These are phyloP conservation scores for Cladophialophora carrionii DNA, from an alignment of 2,329 filamentous ascomycete genomes.

Conservation along the genomic window DNA sequence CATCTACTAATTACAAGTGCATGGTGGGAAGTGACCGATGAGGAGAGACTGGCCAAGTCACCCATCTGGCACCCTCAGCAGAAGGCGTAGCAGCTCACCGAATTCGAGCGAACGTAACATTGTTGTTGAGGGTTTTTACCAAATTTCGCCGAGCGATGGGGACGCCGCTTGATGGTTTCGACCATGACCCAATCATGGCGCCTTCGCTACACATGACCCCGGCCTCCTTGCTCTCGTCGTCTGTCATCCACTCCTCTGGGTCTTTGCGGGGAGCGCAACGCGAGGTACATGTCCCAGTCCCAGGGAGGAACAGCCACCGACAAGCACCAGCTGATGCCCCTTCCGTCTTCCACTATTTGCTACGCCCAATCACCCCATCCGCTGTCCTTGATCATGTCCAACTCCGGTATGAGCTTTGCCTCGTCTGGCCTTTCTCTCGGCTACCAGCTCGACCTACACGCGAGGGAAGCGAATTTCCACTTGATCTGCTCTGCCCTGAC, in stretches of 20 bases:
- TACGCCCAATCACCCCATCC: background rate
- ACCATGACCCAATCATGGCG: background rate
- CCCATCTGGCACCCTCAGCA: background rate
- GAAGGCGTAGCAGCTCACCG: background rate
- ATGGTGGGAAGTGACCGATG: background rate
- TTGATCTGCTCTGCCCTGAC: conserved; percentile 7
- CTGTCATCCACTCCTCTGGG: background rate
- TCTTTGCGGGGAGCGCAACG: conserved; percentile 2
- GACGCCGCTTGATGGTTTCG: background rate
- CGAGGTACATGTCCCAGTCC: background rate
- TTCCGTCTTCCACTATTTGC: background rate
- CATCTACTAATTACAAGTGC: background rate
- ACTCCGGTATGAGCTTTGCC: conserved; percentile 10
- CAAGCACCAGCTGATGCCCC: conserved; percentile 3
- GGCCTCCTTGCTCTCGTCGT: background rate
- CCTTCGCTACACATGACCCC: conserved; percentile 6
- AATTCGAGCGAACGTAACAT: conserved; percentile 4
- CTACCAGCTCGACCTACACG: background rate
- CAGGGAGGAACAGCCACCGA: background rate
- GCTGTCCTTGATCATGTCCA: background rate
- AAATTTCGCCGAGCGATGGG: background rate
- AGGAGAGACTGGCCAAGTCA: background rate
- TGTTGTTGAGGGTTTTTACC: background rate
- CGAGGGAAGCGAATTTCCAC: background rate
- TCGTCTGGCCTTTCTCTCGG: conserved; percentile 9